Evolutionary conservation across 2,329 filamentous ascomycete genomes (phyloP).

Genomic region (Fusarium coffeatum): DNA sequence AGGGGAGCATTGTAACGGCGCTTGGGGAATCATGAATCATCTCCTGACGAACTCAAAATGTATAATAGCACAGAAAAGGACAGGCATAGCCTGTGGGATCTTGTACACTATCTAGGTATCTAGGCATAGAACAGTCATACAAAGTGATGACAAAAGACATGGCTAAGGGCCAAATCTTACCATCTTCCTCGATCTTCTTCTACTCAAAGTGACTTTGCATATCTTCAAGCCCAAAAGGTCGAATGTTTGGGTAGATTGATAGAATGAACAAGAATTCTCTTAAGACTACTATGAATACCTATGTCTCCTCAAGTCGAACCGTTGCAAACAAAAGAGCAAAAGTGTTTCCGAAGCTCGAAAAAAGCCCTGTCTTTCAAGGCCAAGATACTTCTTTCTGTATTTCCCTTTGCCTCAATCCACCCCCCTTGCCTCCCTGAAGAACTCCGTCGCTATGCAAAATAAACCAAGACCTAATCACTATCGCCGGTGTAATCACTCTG

Average conservation of each 20-base stretch:
- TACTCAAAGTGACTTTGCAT: neutral
- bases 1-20: constrained; percentile 5
- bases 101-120: constrained; percentile 7
- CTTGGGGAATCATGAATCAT: constrained; percentile 1
- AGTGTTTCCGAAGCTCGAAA: neutral
- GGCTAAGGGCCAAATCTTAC: neutral
- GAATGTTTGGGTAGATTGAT: neutral
- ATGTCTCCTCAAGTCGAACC: neutral
- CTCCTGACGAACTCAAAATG: constrained; percentile 7
- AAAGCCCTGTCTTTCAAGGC: constrained; percentile 3
- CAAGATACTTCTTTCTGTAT: constrained; percentile 17
- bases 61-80: constrained; percentile 20
- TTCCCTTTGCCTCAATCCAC: constrained; percentile 16
- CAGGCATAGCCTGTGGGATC: neutral
- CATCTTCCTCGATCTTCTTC: neutral
- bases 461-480: constrained; percentile 19
- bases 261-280: neutral
- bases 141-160: constrained; percentile 7
- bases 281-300: neutral
- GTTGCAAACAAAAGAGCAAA: constrained; percentile 17
- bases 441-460: constrained; percentile 49
- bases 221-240: neutral
- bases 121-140: constrained; percentile 5
- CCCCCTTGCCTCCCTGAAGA: constrained; percentile 26
- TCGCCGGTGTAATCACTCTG: neutral